Evolutionary conservation across 768 basidiomycete species (phyloP).

Genomic region (Lactarius sp.): DNA sequence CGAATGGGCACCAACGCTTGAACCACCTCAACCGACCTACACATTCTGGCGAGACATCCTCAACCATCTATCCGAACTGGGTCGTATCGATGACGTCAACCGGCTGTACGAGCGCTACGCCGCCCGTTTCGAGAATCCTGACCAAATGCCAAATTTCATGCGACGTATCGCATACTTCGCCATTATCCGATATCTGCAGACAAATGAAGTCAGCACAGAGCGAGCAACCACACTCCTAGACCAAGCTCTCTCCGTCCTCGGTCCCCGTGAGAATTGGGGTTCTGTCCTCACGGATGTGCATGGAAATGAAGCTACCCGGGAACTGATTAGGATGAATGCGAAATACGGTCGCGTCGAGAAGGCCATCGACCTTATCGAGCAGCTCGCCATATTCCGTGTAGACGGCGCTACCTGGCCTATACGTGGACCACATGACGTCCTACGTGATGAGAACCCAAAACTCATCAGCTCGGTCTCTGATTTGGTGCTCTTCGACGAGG

Average conservation of each 20-base stretch:
- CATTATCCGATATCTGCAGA: constrained; percentile 36
- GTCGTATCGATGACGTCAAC: constrained; percentile 52
- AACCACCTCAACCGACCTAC: constrained; percentile 48
- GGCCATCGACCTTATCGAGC: constrained; percentile 30
- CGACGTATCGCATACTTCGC: constrained; percentile 45
- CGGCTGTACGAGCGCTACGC: constrained; percentile 43
- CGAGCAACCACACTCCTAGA: constrained; percentile 25
- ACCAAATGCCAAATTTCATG: constrained; percentile 13
- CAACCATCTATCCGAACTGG: constrained; percentile 46
- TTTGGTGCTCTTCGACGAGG: constrained; percentile 19
- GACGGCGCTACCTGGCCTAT: constrained; percentile 10
- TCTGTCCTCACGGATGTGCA: constrained; percentile 11
- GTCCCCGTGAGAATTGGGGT: constrained; percentile 1
- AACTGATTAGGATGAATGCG: constrained; percentile 27
- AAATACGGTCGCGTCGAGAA: constrained; percentile 27
- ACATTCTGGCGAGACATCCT: constrained; percentile 58
- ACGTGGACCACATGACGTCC: neutral
- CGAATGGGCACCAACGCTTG: constrained; percentile 41
- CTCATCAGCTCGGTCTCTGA: constrained; percentile 19
- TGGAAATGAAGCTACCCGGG: constrained; percentile 18
- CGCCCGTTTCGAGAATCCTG: constrained; percentile 33
- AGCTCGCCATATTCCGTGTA: constrained; percentile 12
- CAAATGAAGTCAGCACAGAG: constrained; percentile 10
- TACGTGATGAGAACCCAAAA: constrained; percentile 5
- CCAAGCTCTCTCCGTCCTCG: constrained; percentile 27